Base-by-base conservation (phyloP, 2,329 filamentous ascomycete genomes). In the Aspergillus pseudotamarii region DNA sequence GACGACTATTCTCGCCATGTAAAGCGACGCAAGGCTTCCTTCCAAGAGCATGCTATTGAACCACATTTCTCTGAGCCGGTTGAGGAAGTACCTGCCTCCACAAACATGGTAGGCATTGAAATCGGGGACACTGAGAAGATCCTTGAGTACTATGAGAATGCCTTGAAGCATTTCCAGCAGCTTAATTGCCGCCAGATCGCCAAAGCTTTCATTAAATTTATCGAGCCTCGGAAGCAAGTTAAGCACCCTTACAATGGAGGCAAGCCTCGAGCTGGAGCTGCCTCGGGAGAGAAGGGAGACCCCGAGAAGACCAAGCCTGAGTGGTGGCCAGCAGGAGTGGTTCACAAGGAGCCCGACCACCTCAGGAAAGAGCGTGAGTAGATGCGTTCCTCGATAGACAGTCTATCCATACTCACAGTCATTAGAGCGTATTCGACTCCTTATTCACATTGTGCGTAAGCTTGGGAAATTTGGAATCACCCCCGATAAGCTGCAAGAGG, bases 281-380 rank as follows among this genome's bases (percentile, higher is more conserved):
- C 76, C 1, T 75, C 76, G 1, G 78, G 76, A 43, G 72, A 78
- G 36, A 75, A 73, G 6, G 74, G 75, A 1, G 79, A 83, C 62
- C 76, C 79, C 5, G 78, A 81, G 60, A 75, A 75, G 64, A 83
- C 80, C 14, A 81, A 79, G 66, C 81, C 81, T 10, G 74, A 76
- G 14, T 81, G 76, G 76, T 82, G 79, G 79, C 78, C 79, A n/a
- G 64, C 72, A 41, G 76, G 75, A 63, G 79, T 82, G 46, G 77
- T 77, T 46, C 82, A 84, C 71, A 80, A 76, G 68, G 82, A 84
- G 69, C 82, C 82, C 4, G 81, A 83, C 59, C 82, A 84, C 68
- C 68, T 83, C 23, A 73, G 76, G 57, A 82, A 81, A 72, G 76
- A 79, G 46, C 77, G 81, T 83, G 75, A 66, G 80, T 69, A 21